phyloP scores from a whole-genome alignment of 73 alveolate genomes.

The Symbiodinium pilosum region DNA sequence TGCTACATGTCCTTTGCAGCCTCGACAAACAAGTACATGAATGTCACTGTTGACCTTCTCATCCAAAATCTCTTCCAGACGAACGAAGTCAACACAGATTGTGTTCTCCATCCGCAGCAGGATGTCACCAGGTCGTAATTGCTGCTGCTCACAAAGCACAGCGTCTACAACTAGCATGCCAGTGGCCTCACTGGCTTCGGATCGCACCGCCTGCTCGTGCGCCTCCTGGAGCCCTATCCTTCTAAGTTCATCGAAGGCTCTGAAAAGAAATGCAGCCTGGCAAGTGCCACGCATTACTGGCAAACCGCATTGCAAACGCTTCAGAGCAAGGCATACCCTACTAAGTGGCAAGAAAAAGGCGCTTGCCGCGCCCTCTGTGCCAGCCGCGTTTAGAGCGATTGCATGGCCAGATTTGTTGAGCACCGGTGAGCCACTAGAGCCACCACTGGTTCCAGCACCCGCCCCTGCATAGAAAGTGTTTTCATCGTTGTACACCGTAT shows the following conservation, averaged over 20 bases:
- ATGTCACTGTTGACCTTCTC: constrained; percentile 54
- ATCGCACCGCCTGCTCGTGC: constrained; percentile 41
- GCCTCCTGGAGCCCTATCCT: constrained; percentile 58
- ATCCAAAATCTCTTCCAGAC: constrained; percentile 53
- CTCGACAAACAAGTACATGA: constrained; percentile 48
- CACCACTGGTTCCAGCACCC: constrained; percentile 87
- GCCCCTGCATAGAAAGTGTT: constrained; percentile 92
- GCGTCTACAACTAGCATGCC: constrained; percentile 68
- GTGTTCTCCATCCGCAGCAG: constrained; percentile 24
- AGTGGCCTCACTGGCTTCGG: constrained; percentile 6
- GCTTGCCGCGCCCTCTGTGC: constrained; percentile 80
- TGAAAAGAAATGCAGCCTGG: constrained; percentile 82
- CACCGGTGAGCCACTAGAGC: constrained; percentile 94
- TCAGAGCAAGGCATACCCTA: constrained; percentile 42
- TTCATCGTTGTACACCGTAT: constrained; percentile 79
- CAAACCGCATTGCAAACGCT: not conserved
- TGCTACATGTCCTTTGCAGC: too few species aligned
- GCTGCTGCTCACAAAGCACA: constrained; percentile 69
- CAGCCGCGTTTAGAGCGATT: constrained; percentile 68
- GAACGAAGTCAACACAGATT: constrained; percentile 47
- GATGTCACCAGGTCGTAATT: constrained; percentile 75
- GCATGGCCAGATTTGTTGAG: constrained; percentile 62
- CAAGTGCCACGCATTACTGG: constrained; percentile 79
- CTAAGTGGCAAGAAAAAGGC: constrained; percentile 89
- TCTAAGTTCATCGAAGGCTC: constrained; percentile 76